Conservation (phyloP, 2,329 filamentous ascomycete species). For the Onygenales sp. region DNA sequence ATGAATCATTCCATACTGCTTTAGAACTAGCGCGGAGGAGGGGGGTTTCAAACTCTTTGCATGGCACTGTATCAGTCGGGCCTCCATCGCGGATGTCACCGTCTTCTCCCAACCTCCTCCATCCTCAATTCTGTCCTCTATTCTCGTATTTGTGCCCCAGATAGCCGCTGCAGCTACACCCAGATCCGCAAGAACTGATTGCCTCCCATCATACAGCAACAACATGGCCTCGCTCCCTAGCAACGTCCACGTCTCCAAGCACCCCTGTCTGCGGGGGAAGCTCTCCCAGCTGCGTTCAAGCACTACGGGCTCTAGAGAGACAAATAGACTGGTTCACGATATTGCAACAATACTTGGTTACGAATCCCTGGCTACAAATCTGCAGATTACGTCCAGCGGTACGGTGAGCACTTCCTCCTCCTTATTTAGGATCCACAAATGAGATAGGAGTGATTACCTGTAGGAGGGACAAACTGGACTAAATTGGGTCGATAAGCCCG, state of each 20-base stretch:
- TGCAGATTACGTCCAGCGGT: slow-evolving; percentile 50
- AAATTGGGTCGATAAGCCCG: no score
- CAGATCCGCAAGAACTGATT: background rate
- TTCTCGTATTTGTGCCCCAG: background rate
- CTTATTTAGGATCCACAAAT: background rate
- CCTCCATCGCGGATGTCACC: background rate
- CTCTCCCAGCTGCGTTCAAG: slow-evolving; percentile 78
- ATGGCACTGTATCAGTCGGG: no score
- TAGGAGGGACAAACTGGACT: background rate
- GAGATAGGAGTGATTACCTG: background rate
- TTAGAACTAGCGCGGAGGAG: no score
- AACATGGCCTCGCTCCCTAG: slow-evolving; percentile 30
- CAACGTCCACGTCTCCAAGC: slow-evolving; percentile 66
- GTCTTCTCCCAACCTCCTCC: background rate
- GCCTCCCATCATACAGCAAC: background rate
- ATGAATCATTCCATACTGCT: no score
- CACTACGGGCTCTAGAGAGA: slow-evolving; percentile 60
- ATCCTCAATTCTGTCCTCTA: no score
- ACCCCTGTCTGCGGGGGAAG: slow-evolving; percentile 82
- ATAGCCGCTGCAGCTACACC: background rate
- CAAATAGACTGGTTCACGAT: slow-evolving; percentile 74
- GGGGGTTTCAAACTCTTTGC: no score
- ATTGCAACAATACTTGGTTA: slow-evolving; percentile 73
- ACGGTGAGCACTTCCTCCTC: slow-evolving; percentile 45
- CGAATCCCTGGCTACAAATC: slow-evolving; percentile 62